phyloP scores from a whole-genome alignment of 495 filamentous ascomycete species.

The Neurospora discreta region DNA sequence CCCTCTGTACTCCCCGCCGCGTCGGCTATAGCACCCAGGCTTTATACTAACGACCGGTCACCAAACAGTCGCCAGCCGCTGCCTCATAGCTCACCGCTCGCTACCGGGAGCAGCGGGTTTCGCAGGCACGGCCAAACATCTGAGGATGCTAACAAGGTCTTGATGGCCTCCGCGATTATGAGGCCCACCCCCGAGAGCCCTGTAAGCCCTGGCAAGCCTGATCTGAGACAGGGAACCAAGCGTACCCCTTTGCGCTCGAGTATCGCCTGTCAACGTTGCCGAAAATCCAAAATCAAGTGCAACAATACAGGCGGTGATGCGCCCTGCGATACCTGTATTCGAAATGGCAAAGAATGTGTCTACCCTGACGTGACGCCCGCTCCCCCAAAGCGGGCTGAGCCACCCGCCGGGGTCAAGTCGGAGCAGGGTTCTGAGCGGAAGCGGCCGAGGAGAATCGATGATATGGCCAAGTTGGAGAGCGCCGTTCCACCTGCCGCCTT shows the following conservation, averaged over 20 bases:
- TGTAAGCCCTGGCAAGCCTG: constrained; percentile 18
- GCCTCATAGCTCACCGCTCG: constrained; percentile 18
- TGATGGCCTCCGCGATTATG: constrained; percentile 13
- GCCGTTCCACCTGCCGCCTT: constrained; percentile 17
- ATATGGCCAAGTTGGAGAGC: constrained; percentile 30
- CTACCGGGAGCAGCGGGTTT: constrained; percentile 11
- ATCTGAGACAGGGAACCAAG: constrained; percentile 37
- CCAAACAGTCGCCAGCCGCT: constrained; percentile 18
- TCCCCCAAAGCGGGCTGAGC: constrained; percentile 47
- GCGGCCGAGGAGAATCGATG: constrained; percentile 45
- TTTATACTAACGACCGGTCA: constrained; percentile 8
- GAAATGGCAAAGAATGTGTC: constrained; percentile 62
- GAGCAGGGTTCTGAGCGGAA: constrained; percentile 54
- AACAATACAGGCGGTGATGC: constrained; percentile 58
- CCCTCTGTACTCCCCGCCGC: constrained; percentile 10
- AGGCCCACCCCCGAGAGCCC: constrained; percentile 19
- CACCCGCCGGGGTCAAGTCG: constrained; percentile 35
- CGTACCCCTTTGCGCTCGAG: constrained; percentile 58
- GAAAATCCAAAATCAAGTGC: constrained; percentile 73
- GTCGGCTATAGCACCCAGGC: constrained; percentile 4
- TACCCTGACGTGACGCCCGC: constrained; percentile 54
- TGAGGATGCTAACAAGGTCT: constrained; percentile 18
- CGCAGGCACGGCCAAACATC: constrained; percentile 9
- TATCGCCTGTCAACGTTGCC: constrained; percentile 69
- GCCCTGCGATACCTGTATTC: constrained; percentile 67